Evolutionary conservation across 2,329 filamentous ascomycete species (phyloP), one percentile per base, ranked within the genome.

Genomic region (Aureobasidium melanogenum): DNA sequence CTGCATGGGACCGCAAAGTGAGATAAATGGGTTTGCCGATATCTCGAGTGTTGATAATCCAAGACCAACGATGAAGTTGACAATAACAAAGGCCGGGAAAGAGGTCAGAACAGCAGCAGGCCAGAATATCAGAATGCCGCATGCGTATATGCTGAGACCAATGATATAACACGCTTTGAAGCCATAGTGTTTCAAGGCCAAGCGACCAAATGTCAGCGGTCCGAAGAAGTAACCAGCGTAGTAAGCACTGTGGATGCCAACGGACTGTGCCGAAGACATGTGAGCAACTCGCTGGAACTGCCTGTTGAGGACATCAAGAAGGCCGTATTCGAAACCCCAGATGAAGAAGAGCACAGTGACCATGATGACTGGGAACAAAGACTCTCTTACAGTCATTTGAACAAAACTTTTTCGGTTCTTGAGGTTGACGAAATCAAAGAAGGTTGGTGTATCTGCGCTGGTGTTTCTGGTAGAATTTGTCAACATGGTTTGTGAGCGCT

Each of bases 281-380:
- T 81, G 68, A 15, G 86, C 81, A 6, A 90, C 81, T 14, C 74
- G 69, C 38, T 87, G 84, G 57, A 91, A 86, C 26, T 84, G 84
- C 22, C 80, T 81, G 70, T 96, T 96, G 30, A 97, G 81, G 0
- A 87, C 88, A 68, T 94, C 91, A 6, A 96, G 78, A 1, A 96
- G 80, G 0, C 92, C 92, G 67, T 96, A 96, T 0, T 91, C 91
- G 62, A 96, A 88, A 0, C 92, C 92, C 91, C 91, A 96, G 2
- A 96, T 77, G 65, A 96, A 85, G 74, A 96, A 96, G 0, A 96
- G 77, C 7, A 92, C 82, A 1, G 88, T 89, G 24, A 95, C 90
- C 64, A 90, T 79, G 17, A 82, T 80, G 68, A 88, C 86, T 65
- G 90, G 89, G 65, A 85, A 88, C 66, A 88, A 76, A 0, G 87